phyloP scores from a whole-genome alignment of 1,284 basidiomycete species.

The Ustilago nuda region DNA sequence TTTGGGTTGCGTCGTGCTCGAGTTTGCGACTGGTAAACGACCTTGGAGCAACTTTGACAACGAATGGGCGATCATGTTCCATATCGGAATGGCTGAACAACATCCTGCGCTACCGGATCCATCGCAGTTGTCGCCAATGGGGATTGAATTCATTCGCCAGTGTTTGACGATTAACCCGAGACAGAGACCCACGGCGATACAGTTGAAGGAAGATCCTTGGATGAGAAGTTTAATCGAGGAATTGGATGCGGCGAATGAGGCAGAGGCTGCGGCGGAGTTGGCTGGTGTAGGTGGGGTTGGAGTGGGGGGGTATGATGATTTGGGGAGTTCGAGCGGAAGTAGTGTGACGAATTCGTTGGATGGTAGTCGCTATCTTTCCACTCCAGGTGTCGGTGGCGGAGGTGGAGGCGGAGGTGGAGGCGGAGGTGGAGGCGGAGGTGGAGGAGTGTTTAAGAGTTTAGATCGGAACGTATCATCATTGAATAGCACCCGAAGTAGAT shows the following conservation, averaged over 20 bases:
- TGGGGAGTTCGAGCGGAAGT: conserved; percentile 25
- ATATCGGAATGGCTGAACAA: conserved; percentile 95
- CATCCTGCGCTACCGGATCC: conserved; percentile 94
- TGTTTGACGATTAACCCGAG: conserved; percentile 91
- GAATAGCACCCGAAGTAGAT: conserved; percentile 41
- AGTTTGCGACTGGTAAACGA: conserved; percentile 94
- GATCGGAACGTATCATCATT: conserved; percentile 44
- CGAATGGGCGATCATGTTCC: conserved; percentile 99
- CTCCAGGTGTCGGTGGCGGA: conserved; percentile 3
- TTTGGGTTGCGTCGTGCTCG: conserved; percentile 93
- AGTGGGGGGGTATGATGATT: conserved; percentile 14
- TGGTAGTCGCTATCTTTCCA: conserved; percentile 4
- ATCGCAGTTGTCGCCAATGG: conserved; percentile 85
- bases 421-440: background rate
- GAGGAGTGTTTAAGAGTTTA: conserved; percentile 37
- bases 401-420: background rate
- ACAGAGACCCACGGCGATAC: conserved; percentile 83
- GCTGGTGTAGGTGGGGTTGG: conserved; percentile 14
- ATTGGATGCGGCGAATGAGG: conserved; percentile 59
- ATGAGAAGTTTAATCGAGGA: conserved; percentile 72
- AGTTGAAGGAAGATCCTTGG: conserved; percentile 91
- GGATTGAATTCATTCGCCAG: conserved; percentile 92
- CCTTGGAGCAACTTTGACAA: conserved; percentile 99
- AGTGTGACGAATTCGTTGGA: conserved; percentile 19
- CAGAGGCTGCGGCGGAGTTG: conserved; percentile 50